Conservation (phyloP, 1,284 basidiomycete genomes). For the Cryptococcus sp. region DNA sequence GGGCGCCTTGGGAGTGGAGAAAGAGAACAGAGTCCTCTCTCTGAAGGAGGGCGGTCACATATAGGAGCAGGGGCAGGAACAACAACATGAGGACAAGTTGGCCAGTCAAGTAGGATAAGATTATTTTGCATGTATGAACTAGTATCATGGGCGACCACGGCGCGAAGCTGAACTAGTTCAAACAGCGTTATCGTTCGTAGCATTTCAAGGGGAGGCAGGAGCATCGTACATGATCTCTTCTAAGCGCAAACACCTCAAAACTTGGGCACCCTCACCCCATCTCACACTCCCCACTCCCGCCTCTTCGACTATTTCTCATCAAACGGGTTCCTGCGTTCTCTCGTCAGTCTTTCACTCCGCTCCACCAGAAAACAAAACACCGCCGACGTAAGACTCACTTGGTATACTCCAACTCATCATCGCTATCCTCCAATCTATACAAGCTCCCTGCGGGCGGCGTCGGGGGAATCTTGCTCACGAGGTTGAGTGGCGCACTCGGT, state of each 20-base stretch:
- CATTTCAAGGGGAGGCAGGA: too few relatives aligned
- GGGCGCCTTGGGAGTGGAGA: too few relatives aligned
- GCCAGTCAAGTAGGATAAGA: background rate
- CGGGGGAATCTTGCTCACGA: constrained; percentile 40
- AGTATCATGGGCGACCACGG: background rate
- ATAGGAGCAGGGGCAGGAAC: too few relatives aligned
- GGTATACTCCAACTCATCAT: constrained; percentile 49
- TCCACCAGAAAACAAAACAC: too few relatives aligned
- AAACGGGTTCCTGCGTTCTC: constrained; percentile 43
- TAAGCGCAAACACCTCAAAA: too few relatives aligned
- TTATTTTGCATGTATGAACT: background rate
- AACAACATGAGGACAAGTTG: too few relatives aligned
- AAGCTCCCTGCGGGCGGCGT: constrained; percentile 34
- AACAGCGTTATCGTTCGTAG: too few relatives aligned
- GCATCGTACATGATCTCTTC: too few relatives aligned
- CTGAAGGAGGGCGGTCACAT: too few relatives aligned
- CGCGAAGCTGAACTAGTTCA: background rate
- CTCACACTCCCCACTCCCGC: too few relatives aligned
- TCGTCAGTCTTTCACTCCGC: background rate
- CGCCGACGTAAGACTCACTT: constrained; percentile 36
- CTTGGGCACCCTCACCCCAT: too few relatives aligned
- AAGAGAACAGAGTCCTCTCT: too few relatives aligned
- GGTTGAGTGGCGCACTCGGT: constrained; percentile 23
- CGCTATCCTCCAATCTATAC: constrained; percentile 43
- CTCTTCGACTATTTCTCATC: constrained; percentile 34